These are phyloP conservation scores for Mortierella sp. DNA, from an alignment of 371 early-diverging fungal genomes.

Conservation along the genomic window DNA sequence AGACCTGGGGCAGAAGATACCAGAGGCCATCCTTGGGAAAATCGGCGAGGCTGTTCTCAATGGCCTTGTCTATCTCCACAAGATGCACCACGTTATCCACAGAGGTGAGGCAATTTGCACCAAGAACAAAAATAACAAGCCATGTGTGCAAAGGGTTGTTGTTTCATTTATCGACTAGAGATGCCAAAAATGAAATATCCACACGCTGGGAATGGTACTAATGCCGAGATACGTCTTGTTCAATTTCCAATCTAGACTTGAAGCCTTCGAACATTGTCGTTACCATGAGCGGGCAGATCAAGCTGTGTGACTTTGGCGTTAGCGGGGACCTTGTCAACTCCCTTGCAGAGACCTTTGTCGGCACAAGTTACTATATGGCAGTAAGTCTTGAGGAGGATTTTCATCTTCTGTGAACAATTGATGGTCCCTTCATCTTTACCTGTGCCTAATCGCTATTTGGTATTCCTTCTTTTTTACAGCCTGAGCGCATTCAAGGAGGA, in stretches of 20 bases:
- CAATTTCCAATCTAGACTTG: conserved; percentile 68
- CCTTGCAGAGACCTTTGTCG: conserved; percentile 93
- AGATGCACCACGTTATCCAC: conserved; percentile 86
- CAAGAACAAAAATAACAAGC: neutral
- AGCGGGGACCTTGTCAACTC: conserved; percentile 91
- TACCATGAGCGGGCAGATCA: conserved; percentile 86
- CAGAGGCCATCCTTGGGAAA: conserved; percentile 84
- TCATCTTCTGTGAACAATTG: neutral
- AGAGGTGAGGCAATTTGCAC: conserved; percentile 62
- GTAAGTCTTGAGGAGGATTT: conserved; percentile 63
- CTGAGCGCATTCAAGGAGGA: conserved; percentile 96
- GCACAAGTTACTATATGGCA: conserved; percentile 96
- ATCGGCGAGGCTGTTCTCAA: conserved; percentile 86
- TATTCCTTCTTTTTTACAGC: conserved; percentile 65
- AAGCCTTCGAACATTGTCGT: conserved; percentile 93
- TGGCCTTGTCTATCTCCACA: conserved; percentile 83
- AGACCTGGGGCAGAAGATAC: conserved; percentile 74
- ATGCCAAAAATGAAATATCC: conserved; percentile 6
- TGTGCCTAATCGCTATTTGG: neutral
- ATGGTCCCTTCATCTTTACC: neutral
- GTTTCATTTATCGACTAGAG: neutral
- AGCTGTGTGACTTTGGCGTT: conserved; percentile 96
- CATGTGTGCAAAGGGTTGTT: too few species aligned
- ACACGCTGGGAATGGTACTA: neutral
- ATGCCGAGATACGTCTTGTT: neutral